Evolutionary conservation across 352 stramenopile species (phyloP).

Genomic region (Phytophthora sp.): DNA sequence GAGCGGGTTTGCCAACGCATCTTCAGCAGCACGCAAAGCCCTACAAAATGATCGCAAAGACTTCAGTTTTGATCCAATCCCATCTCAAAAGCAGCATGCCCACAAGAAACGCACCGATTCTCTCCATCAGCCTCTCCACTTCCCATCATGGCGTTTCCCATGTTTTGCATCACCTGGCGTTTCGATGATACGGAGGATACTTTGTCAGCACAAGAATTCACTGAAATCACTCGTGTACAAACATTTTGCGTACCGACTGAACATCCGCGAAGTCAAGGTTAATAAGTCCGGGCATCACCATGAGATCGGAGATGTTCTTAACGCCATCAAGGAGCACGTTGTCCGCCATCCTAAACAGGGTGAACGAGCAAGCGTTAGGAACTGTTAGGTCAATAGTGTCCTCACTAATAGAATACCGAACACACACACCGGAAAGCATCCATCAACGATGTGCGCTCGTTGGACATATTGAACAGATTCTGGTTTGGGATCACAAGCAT

Average conservation of each 20-base stretch:
- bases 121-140: constrained; percentile 93
- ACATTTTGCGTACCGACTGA: constrained; percentile 58
- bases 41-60: constrained; percentile 24
- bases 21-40: constrained; percentile 84
- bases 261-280: constrained; percentile 90
- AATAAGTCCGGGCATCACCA: constrained; percentile 90
- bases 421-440: constrained; percentile 76
- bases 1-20: constrained; percentile 86
- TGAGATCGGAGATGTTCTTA: constrained; percentile 90
- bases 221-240: not conserved
- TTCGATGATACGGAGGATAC: not conserved
- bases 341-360: constrained; percentile 65
- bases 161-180: constrained; percentile 82
- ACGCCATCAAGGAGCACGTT: constrained; percentile 87
- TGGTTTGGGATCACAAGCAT: constrained; percentile 92
- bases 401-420: not conserved
- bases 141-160: constrained; percentile 91
- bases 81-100: not conserved
- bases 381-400: too few species aligned
- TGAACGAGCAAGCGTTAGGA: not conserved
- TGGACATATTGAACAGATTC: constrained; percentile 91
- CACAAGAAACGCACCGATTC: constrained; percentile 56
- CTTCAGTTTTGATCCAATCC: constrained; percentile 7
- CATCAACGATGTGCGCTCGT: constrained; percentile 86
- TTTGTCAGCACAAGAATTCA: not conserved